Base-by-base conservation (phyloP, 2,329 filamentous ascomycete genomes). In the Blumeria graminis region DNA sequence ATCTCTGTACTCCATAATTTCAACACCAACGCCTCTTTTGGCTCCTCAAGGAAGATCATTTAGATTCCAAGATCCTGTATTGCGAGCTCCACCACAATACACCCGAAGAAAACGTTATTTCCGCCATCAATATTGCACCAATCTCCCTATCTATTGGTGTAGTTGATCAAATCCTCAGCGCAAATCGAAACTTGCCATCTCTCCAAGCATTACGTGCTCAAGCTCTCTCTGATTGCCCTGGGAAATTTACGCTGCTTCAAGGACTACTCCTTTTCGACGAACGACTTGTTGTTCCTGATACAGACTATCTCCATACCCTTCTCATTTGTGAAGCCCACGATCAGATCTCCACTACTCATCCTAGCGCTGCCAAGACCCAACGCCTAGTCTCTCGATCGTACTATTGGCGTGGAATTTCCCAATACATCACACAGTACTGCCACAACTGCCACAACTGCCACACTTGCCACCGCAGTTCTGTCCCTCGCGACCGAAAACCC, bases 401-500 rank as follows among this genome's bases (percentile, higher is more conserved):
- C 11, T 41, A 3, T 16, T 41, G 38, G 3, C 22, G 22, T 41
- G 38, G 45, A 50, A 50, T 18, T 3, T 14, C 11, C 11, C 3
- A 3, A 3, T 11, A 13, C 13, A 6, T 41, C 11, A 13, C 38
- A 13, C 38, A 41, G 38, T 41, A 41, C 38, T n/a, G n/a, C n/a
- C n/a, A n/a, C n/a, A n/a, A n/a, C n/a, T 41, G 38, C 38, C n/a
- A 16, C 38, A 50, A 50, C 18, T 50, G 45, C 7, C 11, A 16
- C 18, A 14, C 45, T 32, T 50, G 45, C 4, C 45, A 6, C 13
- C n/a, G 45, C 13, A 32, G n/a, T 18, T 32, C n/a, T 50, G 22
- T 18, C 18, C 45, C 45, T 13, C n/a, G 22, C n/a, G 56, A 57
- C 36, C 39, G 35, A n/a, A 57, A 48, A 14, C 56, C 56, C 16